Base-by-base conservation (phyloP, 352 stramenopile species). In the Thalassiosira livingstoniorum region DNA sequence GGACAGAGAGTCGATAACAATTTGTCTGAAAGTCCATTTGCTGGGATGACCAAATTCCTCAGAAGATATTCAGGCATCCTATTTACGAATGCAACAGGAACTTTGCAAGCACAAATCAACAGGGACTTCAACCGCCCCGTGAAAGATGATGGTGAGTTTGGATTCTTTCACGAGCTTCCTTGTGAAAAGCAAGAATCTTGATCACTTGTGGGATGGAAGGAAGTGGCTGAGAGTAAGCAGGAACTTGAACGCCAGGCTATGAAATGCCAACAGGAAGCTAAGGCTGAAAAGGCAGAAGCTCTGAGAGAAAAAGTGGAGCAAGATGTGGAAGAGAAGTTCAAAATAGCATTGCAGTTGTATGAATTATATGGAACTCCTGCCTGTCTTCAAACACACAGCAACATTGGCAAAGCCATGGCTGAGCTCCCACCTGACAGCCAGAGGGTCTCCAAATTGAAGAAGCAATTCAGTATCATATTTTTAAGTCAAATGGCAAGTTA, bases 1-100 rank as follows among this genome's bases (percentile, higher is more conserved):
- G 39, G 39, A 2, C 35, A 62, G 29, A 43, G 34, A 18, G 64
- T 31, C 5, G 61, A 21, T 13, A 73, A 73, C 39, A 47, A 37
- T 31, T 31, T 47, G 2, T 21, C 64, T 42, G 64, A 73, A 61
- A 55, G 31, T 23, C 21, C n/a, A 31, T 37, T 51, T 73, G 39
- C 45, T 55, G 43, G 31, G 13, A 4, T 37, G 0, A 73, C 39
- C 10, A 25, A 60, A 29, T 32, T n/a, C 0, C 25, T 73, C 21
- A 42, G 61, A 51, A 63, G 13, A 18, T 73, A 61, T 62, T 37
- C 39, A n/a, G 45, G 21, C 2, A 51, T 73, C 18, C 29, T 31
- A 18, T 27, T 60, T 13, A 43, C 32, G 21, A 60, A 43, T 73
- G 64, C 64, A 29, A n/a, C 45, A 13, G 64, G 29, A 21, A 43